Conservation (phyloP, 1,139 yeast genomes). For the Lodderomyces jiufengensis region DNA sequence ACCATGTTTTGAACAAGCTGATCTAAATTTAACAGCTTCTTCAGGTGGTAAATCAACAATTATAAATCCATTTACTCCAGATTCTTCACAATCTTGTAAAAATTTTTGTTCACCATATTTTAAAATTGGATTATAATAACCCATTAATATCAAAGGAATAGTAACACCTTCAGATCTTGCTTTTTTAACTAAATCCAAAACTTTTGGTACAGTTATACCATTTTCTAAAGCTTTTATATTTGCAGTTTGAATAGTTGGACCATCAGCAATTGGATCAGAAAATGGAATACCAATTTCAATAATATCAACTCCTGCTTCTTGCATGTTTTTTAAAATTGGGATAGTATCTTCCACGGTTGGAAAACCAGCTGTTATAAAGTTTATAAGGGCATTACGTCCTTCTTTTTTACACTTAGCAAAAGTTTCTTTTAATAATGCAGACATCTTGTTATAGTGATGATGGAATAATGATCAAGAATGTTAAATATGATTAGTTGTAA, state of each 20-base stretch:
- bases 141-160: conserved; percentile 90
- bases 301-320: conserved; percentile 92
- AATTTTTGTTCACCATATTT: conserved; percentile 85
- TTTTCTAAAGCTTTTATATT: conserved; percentile 75
- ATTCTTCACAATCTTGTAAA: conserved; percentile 70
- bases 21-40: conserved; percentile 87
- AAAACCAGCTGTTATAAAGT: conserved; percentile 92
- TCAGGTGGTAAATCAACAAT: conserved; percentile 97
- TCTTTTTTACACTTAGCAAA: conserved; percentile 69
- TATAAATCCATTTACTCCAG: conserved; percentile 94
- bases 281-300: conserved; percentile 95
- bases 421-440: conserved; percentile 64
- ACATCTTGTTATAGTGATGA: conserved; percentile 42
- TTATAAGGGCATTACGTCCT: conserved; percentile 82
- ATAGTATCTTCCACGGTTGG: conserved; percentile 87
- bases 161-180: conserved; percentile 85
- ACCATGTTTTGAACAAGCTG: conserved; percentile 62
- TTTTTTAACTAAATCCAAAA: conserved; percentile 64
- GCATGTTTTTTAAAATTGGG: conserved; percentile 81
- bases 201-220: conserved; percentile 68
- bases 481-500: neutral
- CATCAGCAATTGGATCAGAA: conserved; percentile 99
- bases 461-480: too few relatives aligned
- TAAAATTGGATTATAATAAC: conserved; percentile 92
- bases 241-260: conserved; percentile 91